Evolutionary conservation across 306 rosid genomes (phyloP), one percentile per base, ranked within the genome.

Genomic region (Dalbergia cochinchinensis): DNA sequence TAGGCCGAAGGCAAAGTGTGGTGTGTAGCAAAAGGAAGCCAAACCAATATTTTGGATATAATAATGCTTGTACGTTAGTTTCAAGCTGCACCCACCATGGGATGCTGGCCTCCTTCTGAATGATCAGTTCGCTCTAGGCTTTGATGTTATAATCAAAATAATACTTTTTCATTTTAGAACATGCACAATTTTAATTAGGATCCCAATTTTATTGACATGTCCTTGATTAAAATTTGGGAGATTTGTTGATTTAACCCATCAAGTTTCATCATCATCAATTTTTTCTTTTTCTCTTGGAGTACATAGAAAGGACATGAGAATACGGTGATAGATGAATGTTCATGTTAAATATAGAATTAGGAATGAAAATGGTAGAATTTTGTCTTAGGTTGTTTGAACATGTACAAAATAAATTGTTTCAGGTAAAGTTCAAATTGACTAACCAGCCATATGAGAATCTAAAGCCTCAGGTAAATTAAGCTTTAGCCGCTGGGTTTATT

Each of bases 81-180:
- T 77, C 33, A 51, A 33, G 41, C 44, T 54, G 69, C 22, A 71
- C 45, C 45, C 26, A 69, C 31, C 31, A 26, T 26, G 31, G 31
- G 31, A 1, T 26, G 31, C 31, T 26, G 31, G 31, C 2, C 31
- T 26, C 31, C 31, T 26, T 26, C 31, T 26, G 10, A 71, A 45
- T 35, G 31, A 33, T 55, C 63, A 63, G 69, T 31, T 51, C 62
- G 11, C 8, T 82, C 13, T 42, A 82, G 18, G 79, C 62, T 54
- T 37, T 63, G 7, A 37, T 47, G 68, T 69, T 71, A 62, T 41
- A 77, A 77, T 77, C 58, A 33, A 71, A 71, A 54, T 31, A 76
- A 76, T 63, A 13, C 11, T 26, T 19, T 69, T 70, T 15, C 26
- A 7, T 62, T 35, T 68, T 11, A 15, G 16, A 47, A 39, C 35